A percentile compares a stretch with the other conserved stretches of the same genome.
Conservation (phyloP, 2,329 filamentous ascomycete genomes). For the Fusarium transvaalense region DNA sequence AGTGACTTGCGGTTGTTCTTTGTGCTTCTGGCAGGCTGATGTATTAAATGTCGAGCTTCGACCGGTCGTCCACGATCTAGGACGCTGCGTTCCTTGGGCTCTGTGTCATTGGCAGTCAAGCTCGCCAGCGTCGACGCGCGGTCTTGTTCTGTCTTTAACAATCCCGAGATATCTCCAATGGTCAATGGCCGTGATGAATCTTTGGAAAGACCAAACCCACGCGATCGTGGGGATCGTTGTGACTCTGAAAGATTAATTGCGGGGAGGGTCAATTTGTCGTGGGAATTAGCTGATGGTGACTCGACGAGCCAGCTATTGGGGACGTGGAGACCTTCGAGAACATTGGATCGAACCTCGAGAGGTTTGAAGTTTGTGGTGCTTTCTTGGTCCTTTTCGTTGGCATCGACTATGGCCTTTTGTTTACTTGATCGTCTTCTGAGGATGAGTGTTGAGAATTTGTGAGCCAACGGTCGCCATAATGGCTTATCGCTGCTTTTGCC, state of each 20-base stretch:
- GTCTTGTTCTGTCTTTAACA: constrained; percentile 9
- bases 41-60: constrained; percentile 29
- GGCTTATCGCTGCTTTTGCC: constrained; percentile 22
- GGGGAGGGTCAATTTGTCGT: constrained; percentile 11
- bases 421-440: constrained; percentile 20
- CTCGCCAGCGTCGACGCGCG: constrained; percentile 9
- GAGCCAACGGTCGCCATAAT: constrained; percentile 28
- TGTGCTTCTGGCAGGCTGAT: constrained; percentile 5
- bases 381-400: not conserved
- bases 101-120: not conserved
- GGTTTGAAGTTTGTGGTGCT: constrained; percentile 3
- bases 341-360: constrained; percentile 26
- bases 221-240: not conserved
- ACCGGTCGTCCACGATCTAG: constrained; percentile 25
- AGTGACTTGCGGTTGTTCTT: constrained; percentile 28
- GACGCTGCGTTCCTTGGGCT: not conserved
- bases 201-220: not conserved
- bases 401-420: constrained; percentile 10
- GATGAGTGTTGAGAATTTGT: constrained; percentile 22
- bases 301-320: constrained; percentile 26
- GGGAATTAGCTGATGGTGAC: not conserved
- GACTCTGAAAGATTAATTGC: constrained; percentile 5
- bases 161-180: not conserved
- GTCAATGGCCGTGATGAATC: constrained; percentile 7
- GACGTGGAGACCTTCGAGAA: constrained; percentile 15